These are phyloP conservation scores for Rhodotorula babjevae DNA, from an alignment of 768 basidiomycete species.

Conservation along the genomic window DNA sequence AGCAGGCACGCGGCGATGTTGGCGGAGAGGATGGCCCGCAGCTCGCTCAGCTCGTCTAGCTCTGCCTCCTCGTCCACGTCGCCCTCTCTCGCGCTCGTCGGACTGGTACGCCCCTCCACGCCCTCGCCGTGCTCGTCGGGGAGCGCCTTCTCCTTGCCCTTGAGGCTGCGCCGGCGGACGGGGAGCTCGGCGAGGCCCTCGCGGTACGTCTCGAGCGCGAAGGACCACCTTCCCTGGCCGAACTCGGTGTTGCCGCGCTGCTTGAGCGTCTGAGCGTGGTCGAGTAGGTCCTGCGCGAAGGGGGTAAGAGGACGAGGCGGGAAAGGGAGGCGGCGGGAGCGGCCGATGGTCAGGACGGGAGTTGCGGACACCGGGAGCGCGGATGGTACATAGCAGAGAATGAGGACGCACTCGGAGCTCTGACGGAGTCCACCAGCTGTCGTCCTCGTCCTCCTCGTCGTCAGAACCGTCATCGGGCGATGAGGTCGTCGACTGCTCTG, in stretches of 20 bases:
- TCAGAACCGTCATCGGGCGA: background rate
- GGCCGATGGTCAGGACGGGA: too few species aligned
- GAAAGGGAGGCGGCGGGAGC: background rate
- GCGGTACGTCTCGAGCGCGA: slow-evolving; percentile 30
- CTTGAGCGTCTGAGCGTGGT: slow-evolving; percentile 12
- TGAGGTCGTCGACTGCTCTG: background rate
- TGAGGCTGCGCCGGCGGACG: background rate
- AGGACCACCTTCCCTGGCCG: slow-evolving; percentile 19
- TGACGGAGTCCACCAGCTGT: slow-evolving; percentile 3
- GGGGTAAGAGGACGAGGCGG: background rate
- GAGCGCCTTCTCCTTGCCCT: slow-evolving; percentile 28
- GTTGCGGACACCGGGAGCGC: background rate
- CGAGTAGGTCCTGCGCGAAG: slow-evolving; percentile 20
- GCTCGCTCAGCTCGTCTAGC: slow-evolving; percentile 21
- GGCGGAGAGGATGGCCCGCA: slow-evolving; percentile 33
- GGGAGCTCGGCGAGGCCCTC: slow-evolving; percentile 32
- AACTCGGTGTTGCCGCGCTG: slow-evolving; percentile 22
- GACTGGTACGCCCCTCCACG: background rate
- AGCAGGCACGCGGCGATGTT: slow-evolving; percentile 40
- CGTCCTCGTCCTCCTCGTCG: background rate
- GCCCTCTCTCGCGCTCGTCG: background rate
- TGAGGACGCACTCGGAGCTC: background rate
- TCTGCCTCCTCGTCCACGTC: slow-evolving; percentile 13
- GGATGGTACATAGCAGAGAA: background rate
- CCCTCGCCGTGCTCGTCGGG: background rate